Evolutionary conservation across 83 land plant species (phyloP).

Genomic region (Diphasiastrum complanatum): DNA sequence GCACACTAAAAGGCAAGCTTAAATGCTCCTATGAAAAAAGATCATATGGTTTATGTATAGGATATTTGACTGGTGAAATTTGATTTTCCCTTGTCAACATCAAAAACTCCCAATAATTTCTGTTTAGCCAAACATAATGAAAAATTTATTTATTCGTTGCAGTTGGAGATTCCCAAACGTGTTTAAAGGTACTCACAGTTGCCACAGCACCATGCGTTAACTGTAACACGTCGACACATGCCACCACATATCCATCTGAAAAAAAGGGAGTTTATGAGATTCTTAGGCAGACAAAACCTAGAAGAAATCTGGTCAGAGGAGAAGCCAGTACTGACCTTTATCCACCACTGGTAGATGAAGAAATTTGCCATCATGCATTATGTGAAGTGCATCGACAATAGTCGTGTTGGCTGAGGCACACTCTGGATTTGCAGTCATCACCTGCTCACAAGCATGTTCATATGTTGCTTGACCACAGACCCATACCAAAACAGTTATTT

Average conservation of each 20-base stretch:
- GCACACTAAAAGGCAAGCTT: too few relatives aligned
- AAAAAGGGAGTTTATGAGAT: not conserved
- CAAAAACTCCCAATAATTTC: too few relatives aligned
- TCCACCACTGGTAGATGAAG: constrained; percentile 64
- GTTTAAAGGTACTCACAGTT: constrained; percentile 19
- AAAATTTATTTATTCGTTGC: too few relatives aligned
- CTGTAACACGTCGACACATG: constrained; percentile 33
- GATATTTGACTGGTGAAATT: too few relatives aligned
- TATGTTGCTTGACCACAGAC: not conserved
- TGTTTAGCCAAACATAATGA: too few relatives aligned
- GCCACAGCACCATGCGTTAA: constrained; percentile 35
- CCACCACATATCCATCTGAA: constrained; percentile 34
- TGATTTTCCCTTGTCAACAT: too few relatives aligned
- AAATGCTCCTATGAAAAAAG: too few relatives aligned
- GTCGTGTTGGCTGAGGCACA: constrained; percentile 58
- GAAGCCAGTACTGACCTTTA: constrained; percentile 42
- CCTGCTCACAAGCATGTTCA: constrained; percentile 32
- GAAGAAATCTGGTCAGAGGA: not conserved
- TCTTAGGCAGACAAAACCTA: not conserved
- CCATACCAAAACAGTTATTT: not conserved
- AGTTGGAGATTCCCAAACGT: not conserved
- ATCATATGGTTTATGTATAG: too few relatives aligned
- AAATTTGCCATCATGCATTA: constrained; percentile 81
- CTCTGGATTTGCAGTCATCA: constrained; percentile 80
- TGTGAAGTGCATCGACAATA: constrained; percentile 69